Conservation (phyloP, 345 rosid species). For the Gossypium sturtianum region DNA sequence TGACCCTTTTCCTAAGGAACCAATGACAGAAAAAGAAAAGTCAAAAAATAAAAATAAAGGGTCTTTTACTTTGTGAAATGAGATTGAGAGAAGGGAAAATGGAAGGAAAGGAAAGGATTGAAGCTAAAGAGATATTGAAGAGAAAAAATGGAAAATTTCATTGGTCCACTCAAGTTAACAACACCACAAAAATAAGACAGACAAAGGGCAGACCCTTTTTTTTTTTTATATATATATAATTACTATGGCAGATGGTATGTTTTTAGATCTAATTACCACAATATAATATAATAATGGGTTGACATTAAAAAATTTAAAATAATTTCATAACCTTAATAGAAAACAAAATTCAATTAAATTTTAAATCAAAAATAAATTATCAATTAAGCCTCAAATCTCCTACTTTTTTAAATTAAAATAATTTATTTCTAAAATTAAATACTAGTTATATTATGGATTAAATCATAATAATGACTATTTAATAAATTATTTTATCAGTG, state of each 20-base stretch:
- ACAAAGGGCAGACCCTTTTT: not conserved
- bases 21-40: not conserved
- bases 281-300: not conserved
- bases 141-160: not conserved
- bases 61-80: not conserved
- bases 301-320: too few species aligned
- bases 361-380: too few species aligned
- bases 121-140: not conserved
- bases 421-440: too few species aligned
- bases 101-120: not conserved
- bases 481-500: too few species aligned
- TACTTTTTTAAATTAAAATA: too few species aligned
- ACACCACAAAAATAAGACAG: not conserved
- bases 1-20: not conserved
- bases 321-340: too few species aligned
- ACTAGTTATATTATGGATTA: too few species aligned
- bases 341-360: too few species aligned
- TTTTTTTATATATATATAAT: too few species aligned
- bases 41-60: conserved; percentile 7
- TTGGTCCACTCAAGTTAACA: conserved; percentile 8
- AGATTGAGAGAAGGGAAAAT: not conserved
- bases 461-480: too few species aligned
- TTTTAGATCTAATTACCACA: not conserved
- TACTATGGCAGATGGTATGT: not conserved
- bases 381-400: too few species aligned